Evolutionary conservation across 768 basidiomycete genomes (phyloP).

Genomic region (Lepiota venenata): DNA sequence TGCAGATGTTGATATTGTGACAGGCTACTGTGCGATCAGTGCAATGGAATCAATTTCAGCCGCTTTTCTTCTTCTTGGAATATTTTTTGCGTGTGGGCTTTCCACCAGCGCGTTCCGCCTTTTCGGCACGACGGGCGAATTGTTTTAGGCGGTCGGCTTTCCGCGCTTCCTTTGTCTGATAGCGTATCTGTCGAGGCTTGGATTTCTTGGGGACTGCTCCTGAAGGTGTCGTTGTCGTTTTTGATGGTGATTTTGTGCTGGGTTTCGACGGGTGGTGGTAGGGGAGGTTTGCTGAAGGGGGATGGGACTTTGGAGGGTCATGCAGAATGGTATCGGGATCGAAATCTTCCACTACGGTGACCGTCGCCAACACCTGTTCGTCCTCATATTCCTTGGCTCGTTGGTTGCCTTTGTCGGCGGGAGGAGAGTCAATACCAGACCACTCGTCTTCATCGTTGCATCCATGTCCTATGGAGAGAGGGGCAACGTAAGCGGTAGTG

Average conservation of each 20-base stretch:
- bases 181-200: constrained; percentile 16
- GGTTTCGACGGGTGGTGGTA: constrained; percentile 1
- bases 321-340: constrained; percentile 65
- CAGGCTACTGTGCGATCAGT: neutral
- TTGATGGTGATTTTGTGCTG: neutral
- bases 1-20: neutral
- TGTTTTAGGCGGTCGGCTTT: constrained; percentile 17
- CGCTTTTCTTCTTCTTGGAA: constrained; percentile 7
- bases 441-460: constrained; percentile 40
- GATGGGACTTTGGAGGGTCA: constrained; percentile 29
- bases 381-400: constrained; percentile 75
- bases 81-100: constrained; percentile 7
- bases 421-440: constrained; percentile 35
- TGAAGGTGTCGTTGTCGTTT: constrained; percentile 1
- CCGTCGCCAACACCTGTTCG: constrained; percentile 83
- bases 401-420: constrained; percentile 30
- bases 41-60: neutral
- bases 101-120: constrained; percentile 13
- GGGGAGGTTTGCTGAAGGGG: constrained; percentile 1
- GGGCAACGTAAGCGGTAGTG: constrained; percentile 9
- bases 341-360: constrained; percentile 91
- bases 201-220: constrained; percentile 4
- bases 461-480: constrained; percentile 10
- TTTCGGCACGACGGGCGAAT: constrained; percentile 15
- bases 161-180: constrained; percentile 16